phyloP scores from a whole-genome alignment of 371 early-diverging fungal genomes.

The Actinomortierella wolfii region DNA sequence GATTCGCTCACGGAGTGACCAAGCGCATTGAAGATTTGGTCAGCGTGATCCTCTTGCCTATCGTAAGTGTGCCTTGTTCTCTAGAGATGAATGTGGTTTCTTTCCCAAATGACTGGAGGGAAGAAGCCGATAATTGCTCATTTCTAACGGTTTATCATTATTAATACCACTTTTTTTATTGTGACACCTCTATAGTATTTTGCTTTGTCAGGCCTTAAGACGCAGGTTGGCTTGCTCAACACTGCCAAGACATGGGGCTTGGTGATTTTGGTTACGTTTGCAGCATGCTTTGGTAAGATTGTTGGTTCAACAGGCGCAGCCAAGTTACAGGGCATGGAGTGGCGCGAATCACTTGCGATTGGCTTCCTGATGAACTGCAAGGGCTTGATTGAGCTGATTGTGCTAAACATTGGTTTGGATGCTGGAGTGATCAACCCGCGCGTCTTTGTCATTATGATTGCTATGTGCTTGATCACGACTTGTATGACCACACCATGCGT shows the following conservation, averaged over 20 bases:
- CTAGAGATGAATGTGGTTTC: too few relatives aligned
- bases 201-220: constrained; percentile 90
- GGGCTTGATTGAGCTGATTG: constrained; percentile 93
- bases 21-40: constrained; percentile 94
- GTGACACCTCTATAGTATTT: constrained; percentile 66
- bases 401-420: constrained; percentile 88
- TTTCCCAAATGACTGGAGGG: too few relatives aligned
- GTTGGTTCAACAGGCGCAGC: constrained; percentile 82
- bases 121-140: too few relatives aligned
- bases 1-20: constrained; percentile 84
- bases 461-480: constrained; percentile 80
- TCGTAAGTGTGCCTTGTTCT: constrained; percentile 51
- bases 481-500: constrained; percentile 80
- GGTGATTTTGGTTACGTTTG: constrained; percentile 73
- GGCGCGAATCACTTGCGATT: constrained; percentile 86
- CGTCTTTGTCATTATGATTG: constrained; percentile 88
- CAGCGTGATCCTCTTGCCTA: constrained; percentile 83
- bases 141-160: constrained; percentile 4
- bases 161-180: not conserved
- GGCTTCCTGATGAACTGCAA: constrained; percentile 96
- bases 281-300: constrained; percentile 88
- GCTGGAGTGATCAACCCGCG: constrained; percentile 80
- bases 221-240: constrained; percentile 77
- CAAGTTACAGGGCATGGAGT: constrained; percentile 65
- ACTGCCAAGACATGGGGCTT: constrained; percentile 79